Evolutionary conservation across 495 filamentous ascomycete genomes (phyloP).

Genomic region (Penicillium fimorum): DNA sequence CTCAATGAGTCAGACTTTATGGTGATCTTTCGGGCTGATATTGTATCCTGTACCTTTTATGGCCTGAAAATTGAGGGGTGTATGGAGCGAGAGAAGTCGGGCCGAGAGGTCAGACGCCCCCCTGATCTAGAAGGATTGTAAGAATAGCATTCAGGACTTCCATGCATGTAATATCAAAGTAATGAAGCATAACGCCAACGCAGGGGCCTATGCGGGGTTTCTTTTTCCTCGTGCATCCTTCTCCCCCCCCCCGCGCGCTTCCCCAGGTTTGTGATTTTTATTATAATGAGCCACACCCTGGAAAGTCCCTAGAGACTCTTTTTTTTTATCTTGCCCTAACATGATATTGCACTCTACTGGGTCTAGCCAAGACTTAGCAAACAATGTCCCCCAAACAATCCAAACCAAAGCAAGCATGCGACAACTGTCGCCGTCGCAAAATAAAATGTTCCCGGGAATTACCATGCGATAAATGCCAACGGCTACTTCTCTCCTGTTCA

Average conservation of each 20-base stretch:
- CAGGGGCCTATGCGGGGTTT: conserved; percentile 25
- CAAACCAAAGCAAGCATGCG: conserved; percentile 43
- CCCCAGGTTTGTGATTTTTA: conserved; percentile 20
- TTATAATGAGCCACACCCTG: neutral
- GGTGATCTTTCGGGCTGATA: neutral
- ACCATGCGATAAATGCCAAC: conserved; percentile 47
- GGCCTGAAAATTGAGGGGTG: neutral
- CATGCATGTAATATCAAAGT: conserved; percentile 1
- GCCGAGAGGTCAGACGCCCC: neutral
- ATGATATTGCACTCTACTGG: conserved; percentile 6
- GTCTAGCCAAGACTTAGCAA: neutral
- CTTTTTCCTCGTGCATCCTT: neutral
- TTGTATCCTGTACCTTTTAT: neutral
- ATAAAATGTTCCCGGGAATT: conserved; percentile 46
- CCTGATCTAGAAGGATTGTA: neutral
- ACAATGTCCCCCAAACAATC: conserved; percentile 28
- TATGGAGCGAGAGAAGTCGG: neutral
- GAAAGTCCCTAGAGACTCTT: neutral
- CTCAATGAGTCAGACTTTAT: neutral
- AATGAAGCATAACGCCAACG: conserved; percentile 3
- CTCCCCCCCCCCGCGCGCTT: conserved; percentile 18
- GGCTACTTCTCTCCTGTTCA: conserved; percentile 45
- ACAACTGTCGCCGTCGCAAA: conserved; percentile 47
- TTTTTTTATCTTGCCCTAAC: conserved; percentile 2
- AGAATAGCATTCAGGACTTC: neutral